Base-by-base conservation (phyloP, 1,139 yeast genomes). In the Hansenula sp. region DNA sequence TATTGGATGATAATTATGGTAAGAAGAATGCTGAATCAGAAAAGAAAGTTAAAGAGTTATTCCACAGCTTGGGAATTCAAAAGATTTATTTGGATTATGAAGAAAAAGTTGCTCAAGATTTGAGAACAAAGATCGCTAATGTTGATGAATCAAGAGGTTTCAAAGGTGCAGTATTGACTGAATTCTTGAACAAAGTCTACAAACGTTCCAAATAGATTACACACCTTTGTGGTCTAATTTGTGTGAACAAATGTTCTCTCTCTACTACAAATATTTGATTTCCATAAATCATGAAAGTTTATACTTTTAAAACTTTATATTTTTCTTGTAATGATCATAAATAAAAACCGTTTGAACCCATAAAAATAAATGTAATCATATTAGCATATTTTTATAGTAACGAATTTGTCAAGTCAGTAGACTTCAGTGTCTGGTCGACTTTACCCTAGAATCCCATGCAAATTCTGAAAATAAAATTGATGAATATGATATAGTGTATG, bases 141-240 rank as follows among this genome's bases (percentile, higher is more conserved):
- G 69, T 88, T 50, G 99, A 94, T 62, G 98, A 93, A 69, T 76
- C 88, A 30, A 81, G 94, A 61, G 99, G 99, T 12, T 87, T 94
- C 70, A 91, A 90, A 70, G 81, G 78, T 58, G 86, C 83, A 39
- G 97, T 90, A 27, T 76, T 93, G 60, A 78, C 87, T 36, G 79
- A 82, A 8, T 94, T 94, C 74, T 79, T 94, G 62, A 77, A 79
- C 66, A 94, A 93, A 72, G 87, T 94, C 57, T 93, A 94, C 81
- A 91, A 90, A 74, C 84, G 99, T 69, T 78, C 83, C 49, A 93
- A 91, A 74, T 93, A 79, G 48, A 34, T 21, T 21, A 21, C 25
- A 6, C 25, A 21, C 25, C 25, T n/a, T n/a, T n/a, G n/a, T n/a
- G n/a, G n/a, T n/a, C n/a, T n/a, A n/a, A n/a, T n/a, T n/a, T n/a